phyloP scores from a whole-genome alignment of 371 early-diverging fungal species.

The Mucor indicus region DNA sequence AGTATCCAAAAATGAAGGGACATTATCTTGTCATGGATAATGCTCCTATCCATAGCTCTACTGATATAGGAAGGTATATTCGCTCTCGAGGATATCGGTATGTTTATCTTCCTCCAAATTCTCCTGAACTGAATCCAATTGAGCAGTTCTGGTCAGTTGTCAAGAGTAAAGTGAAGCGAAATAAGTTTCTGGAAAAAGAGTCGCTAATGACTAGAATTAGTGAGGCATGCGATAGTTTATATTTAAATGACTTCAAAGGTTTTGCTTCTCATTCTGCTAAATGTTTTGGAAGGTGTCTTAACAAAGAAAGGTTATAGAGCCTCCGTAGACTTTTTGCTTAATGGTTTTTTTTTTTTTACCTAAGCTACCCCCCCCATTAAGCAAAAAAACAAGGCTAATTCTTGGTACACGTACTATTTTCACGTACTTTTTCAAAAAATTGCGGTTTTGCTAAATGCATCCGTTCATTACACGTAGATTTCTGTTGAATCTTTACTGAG shows the following conservation, averaged over 20 bases:
- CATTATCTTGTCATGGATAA: constrained; percentile 28
- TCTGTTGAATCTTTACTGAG: no score
- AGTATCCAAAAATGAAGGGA: constrained; percentile 26
- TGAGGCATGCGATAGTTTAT: constrained; percentile 6
- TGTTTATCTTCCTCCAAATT: constrained; percentile 9
- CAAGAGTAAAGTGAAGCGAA: constrained; percentile 12
- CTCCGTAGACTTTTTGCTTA: no score
- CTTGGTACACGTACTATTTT: no score
- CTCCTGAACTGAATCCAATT: background rate
- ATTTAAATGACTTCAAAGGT: constrained; percentile 4
- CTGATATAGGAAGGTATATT: constrained; percentile 20
- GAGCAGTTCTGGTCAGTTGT: background rate
- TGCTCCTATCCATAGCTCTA: constrained; percentile 25
- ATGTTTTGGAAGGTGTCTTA: constrained; percentile 3
- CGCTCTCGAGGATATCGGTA: constrained; percentile 19
- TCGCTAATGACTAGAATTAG: constrained; percentile 7
- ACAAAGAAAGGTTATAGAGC: constrained; percentile 6
- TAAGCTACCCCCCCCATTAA: no score
- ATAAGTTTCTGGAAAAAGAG: constrained; percentile 11
- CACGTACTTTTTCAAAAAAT: no score
- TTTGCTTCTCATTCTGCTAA: constrained; percentile 1
- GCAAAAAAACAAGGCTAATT: no score
- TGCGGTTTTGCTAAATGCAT: no score
- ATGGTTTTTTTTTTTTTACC: no score
- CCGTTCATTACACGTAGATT: no score